phyloP scores from a whole-genome alignment of 176 grass and related monocot genomes.

The Neostapfia colusana region DNA sequence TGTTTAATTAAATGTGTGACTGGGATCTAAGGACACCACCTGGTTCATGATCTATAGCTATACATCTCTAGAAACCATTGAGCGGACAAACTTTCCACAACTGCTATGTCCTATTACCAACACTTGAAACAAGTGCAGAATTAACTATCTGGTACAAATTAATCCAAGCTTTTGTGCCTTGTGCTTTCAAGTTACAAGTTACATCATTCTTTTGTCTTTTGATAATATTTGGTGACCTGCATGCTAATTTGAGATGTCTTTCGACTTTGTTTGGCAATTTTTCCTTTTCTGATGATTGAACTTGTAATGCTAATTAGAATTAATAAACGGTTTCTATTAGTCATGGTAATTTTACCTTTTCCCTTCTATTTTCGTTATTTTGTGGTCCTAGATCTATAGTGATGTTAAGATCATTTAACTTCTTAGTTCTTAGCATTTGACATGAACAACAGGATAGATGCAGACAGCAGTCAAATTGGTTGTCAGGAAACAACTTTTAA shows the following conservation, averaged over 20 bases:
- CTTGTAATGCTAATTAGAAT: conserved; percentile 12
- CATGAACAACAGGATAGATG: background rate
- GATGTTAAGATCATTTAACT: background rate
- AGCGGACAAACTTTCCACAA: background rate
- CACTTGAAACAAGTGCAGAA: conserved; percentile 10
- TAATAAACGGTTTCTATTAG: conserved; percentile 9
- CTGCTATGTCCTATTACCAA: background rate
- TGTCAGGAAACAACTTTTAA: background rate
- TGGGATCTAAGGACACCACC: background rate
- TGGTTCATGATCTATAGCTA: conserved; percentile 7
- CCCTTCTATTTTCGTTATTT: conserved; percentile 10
- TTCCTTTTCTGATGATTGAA: conserved; percentile 15
- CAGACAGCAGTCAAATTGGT: background rate
- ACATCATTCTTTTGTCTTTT: conserved; percentile 20
- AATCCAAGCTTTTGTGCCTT: background rate
- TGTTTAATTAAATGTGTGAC: background rate
- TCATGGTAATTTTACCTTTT: conserved; percentile 2
- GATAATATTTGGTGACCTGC: background rate
- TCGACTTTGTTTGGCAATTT: background rate
- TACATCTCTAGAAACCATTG: conserved; percentile 21
- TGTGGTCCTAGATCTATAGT: background rate
- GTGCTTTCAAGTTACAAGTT: conserved; percentile 17
- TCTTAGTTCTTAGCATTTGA: conserved; percentile 4
- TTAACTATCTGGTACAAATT: conserved; percentile 1
- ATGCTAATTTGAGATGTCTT: conserved; percentile 30